Conservation (phyloP, 2,329 filamentous ascomycete species). For the Fusarium cyanostomum region DNA sequence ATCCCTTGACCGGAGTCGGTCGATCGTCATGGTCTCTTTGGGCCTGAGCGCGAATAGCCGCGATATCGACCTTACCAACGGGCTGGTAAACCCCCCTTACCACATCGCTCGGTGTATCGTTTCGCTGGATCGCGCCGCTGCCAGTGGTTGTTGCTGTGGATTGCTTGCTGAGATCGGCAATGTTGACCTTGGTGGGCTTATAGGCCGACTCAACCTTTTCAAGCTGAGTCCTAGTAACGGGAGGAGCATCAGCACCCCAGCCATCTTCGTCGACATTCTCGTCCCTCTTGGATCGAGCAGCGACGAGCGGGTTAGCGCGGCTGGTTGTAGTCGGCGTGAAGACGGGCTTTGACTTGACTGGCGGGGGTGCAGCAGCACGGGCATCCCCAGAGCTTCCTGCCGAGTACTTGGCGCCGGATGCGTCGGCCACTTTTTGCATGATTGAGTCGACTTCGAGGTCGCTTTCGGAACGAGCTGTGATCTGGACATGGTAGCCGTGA, state of each 20-base stretch:
- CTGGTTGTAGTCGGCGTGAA: conserved; percentile 79
- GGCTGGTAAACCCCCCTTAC: conserved; percentile 91
- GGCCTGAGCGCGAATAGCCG: conserved; percentile 81
- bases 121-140: conserved; percentile 55
- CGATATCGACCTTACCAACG: conserved; percentile 97
- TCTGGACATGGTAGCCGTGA: conserved; percentile 97
- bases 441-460: conserved; percentile 90
- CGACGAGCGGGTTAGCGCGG: conserved; percentile 70
- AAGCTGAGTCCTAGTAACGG: conserved; percentile 82
- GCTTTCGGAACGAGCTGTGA: conserved; percentile 90
- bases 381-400: conserved; percentile 68
- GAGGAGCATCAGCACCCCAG: conserved; percentile 95
- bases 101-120: conserved; percentile 67
- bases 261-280: conserved; percentile 81
- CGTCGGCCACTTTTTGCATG: conserved; percentile 91
- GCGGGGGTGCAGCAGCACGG: conserved; percentile 67
- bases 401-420: conserved; percentile 94
- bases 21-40: conserved; percentile 78
- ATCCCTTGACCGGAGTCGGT: conserved; percentile 86
- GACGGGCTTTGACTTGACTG: conserved; percentile 86
- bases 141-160: conserved; percentile 73
- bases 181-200: conserved; percentile 94
- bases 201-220: conserved; percentile 95
- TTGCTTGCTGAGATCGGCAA: conserved; percentile 83
- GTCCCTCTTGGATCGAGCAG: conserved; percentile 69